Base-by-base conservation (phyloP, 176 grass and related monocot genomes). In the Canna indica region DNA sequence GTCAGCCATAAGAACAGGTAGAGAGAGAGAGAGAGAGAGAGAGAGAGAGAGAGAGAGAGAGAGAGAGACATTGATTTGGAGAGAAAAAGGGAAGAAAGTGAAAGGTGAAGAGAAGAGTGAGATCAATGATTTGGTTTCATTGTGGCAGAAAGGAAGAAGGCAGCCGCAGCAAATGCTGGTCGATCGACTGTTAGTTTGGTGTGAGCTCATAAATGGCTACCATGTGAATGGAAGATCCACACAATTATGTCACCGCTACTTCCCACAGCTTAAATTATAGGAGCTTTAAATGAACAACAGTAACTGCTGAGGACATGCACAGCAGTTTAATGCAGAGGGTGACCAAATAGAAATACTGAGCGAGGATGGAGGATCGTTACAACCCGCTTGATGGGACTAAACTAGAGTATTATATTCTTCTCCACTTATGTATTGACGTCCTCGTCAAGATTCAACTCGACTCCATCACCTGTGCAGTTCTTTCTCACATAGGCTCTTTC, bases 141-240 rank as follows among this genome's bases (percentile, higher is more conserved):
- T 63, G 28, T 63, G 29, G 7, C 1, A 25, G 53, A 11, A 8
- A 26, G 53, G 5, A 58, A 1, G 53, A 58, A 58, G 33, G 59
- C 59, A 17, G 3, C 30, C 13, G 20, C 4, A 38, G 20, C 1
- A 38, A 29, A 36, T 38, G 8, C 45, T 53, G 22, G 9, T 24
- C 26, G 11, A 26, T 16, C 47, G 47, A 58, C 25, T 58, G 22
- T 58, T 18, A 58, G 62, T 65, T 65, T 35, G 63, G 17, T 66
- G 34, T 34, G 63, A 24, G 34, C 63, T 66, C 63, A 66, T 66
- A 20, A 66, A 66, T 66, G 34, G 33, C 34, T 66, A 20, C 63
- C 63, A 66, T 38, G 34, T n/a, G 18, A 66, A 3, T 24, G 63
- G 34, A 10, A 8, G 24, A 11, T 15, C 14, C 26, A 2, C 3